A percentile compares a stretch with the other conserved stretches of the same genome.
Evolutionary conservation across 2,329 filamentous ascomycete species (phyloP).

Genomic region (Sordariomycetes sp.): DNA sequence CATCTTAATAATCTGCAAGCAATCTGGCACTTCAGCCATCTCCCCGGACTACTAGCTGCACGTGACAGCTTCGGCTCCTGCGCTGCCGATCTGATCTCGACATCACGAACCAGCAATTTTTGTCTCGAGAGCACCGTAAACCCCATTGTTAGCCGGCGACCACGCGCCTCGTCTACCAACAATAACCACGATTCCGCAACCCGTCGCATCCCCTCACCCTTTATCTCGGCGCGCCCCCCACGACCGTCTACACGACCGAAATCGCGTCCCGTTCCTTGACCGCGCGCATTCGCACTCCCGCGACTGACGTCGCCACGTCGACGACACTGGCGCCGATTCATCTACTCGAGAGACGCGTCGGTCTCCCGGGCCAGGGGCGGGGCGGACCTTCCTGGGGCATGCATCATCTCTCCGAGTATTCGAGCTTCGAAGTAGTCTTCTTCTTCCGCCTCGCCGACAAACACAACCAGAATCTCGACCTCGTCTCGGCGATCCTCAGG

Average conservation of each 20-base stretch:
- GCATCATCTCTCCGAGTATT: constrained; percentile 5
- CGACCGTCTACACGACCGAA: not conserved
- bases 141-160: not conserved
- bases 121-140: not conserved
- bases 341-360: constrained; percentile 3
- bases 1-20: no score
- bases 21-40: no score
- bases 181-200: not conserved
- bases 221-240: not conserved
- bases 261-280: not conserved
- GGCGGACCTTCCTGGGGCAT: constrained; percentile 5
- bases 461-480: constrained; percentile 5
- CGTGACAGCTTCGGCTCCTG: no score
- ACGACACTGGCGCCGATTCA: constrained; percentile 5
- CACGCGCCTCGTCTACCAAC: not conserved
- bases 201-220: not conserved
- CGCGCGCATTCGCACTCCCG: not conserved
- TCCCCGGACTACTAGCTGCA: no score
- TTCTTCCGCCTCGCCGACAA: constrained; percentile 6
- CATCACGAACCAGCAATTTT: not conserved
- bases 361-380: constrained; percentile 3
- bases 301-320: not conserved
- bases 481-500: constrained; percentile 3
- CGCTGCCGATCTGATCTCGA: not conserved
- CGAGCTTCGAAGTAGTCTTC: constrained; percentile 3